Evolutionary conservation across 805 yeast species (phyloP).

Genomic region (Ascoidea tarda): DNA sequence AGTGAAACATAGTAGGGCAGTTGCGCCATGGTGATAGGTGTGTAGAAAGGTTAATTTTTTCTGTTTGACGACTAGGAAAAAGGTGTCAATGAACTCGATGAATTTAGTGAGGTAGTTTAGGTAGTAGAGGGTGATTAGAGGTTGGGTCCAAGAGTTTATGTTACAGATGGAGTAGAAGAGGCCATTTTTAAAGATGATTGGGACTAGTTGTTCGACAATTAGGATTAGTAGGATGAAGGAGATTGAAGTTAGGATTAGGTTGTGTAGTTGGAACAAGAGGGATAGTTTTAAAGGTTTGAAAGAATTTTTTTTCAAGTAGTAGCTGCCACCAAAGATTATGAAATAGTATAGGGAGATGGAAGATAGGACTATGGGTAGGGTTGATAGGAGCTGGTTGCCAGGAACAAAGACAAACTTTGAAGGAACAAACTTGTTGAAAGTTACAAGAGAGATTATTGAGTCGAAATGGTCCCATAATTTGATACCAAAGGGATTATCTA

Average conservation of each 20-base stretch:
- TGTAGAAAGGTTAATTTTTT: slow-evolving; percentile 88
- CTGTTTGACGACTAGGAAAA: slow-evolving; percentile 81
- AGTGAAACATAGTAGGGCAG: slow-evolving; percentile 87
- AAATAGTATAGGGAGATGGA: slow-evolving; percentile 62
- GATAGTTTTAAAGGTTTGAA: slow-evolving; percentile 62
- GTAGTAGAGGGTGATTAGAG: slow-evolving; percentile 74
- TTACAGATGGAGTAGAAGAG: slow-evolving; percentile 74
- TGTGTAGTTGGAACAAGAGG: slow-evolving; percentile 72
- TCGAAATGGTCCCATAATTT: too few relatives aligned
- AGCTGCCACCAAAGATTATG: slow-evolving; percentile 78
- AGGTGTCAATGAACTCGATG: slow-evolving; percentile 80
- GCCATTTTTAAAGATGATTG: slow-evolving; percentile 64
- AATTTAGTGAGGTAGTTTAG: slow-evolving; percentile 84
- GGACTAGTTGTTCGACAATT: slow-evolving; percentile 73
- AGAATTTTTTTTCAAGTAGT: slow-evolving; percentile 32
- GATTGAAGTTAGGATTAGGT: slow-evolving; percentile 54
- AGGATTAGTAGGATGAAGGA: slow-evolving; percentile 56
- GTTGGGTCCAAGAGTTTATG: slow-evolving; percentile 67
- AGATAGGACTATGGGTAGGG: slow-evolving; percentile 35
- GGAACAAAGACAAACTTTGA: background rate
- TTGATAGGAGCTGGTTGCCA: slow-evolving; percentile 14
- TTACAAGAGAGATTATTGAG: background rate
- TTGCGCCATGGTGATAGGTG: slow-evolving; percentile 97
- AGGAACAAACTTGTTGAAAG: too few relatives aligned
- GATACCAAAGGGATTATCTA: background rate